Evolutionary conservation across 2,329 filamentous ascomycete species (phyloP).

Genomic region (Ceratocystiopsis minuta): DNA sequence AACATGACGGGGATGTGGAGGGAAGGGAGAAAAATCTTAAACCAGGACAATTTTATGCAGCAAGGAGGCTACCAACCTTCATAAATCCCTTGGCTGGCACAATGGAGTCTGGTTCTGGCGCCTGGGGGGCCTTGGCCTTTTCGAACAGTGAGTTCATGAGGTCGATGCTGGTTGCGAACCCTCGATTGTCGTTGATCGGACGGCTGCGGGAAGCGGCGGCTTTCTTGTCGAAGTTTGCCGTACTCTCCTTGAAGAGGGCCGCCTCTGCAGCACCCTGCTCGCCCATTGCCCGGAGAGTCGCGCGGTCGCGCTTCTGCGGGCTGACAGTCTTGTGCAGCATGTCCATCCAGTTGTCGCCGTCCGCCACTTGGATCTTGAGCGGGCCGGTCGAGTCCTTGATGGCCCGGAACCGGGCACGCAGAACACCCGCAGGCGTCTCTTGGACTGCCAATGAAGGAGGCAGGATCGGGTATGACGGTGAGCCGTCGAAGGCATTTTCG

Average conservation of each 20-base stretch:
- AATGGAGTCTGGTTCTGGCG: constrained; percentile 30
- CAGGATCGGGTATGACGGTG: constrained; percentile 30
- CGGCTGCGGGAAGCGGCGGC: constrained; percentile 14
- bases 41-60: constrained; percentile 16
- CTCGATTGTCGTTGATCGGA: constrained; percentile 30
- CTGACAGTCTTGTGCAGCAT: constrained; percentile 89
- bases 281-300: constrained; percentile 43
- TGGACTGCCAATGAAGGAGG: constrained; percentile 19
- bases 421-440: constrained; percentile 41
- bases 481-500: constrained; percentile 19
- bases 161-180: constrained; percentile 79
- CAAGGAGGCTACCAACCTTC: constrained; percentile 55
- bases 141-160: constrained; percentile 90
- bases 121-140: constrained; percentile 41
- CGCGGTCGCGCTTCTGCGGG: constrained; percentile 79
- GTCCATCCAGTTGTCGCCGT: constrained; percentile 78
- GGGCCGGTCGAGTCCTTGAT: constrained; percentile 42
- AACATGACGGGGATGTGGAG: constrained; percentile 10
- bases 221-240: constrained; percentile 13
- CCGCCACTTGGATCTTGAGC: constrained; percentile 39
- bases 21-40: background rate
- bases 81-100: constrained; percentile 48
- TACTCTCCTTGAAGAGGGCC: constrained; percentile 16
- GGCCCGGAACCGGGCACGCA: constrained; percentile 45
- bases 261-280: constrained; percentile 38